These are phyloP conservation scores for Choanephora cucurbitarum DNA, from an alignment of 371 early-diverging fungal genomes.

Conservation along the genomic window DNA sequence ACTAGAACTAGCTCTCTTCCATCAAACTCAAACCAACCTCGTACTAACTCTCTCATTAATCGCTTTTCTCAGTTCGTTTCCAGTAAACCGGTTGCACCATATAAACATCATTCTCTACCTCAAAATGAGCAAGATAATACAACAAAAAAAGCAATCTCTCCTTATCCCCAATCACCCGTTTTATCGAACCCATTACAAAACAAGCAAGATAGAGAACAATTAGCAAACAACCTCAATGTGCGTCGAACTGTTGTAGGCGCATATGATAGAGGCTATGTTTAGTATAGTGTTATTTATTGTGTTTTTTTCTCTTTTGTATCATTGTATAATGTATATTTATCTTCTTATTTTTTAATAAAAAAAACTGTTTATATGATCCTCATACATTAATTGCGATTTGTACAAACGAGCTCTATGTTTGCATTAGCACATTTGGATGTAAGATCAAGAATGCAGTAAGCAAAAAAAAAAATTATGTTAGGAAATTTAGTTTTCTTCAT, in stretches of 20 bases:
- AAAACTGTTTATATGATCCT: neutral
- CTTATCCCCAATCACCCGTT: neutral
- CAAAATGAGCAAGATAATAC: neutral
- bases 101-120: neutral
- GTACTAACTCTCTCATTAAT: slow-evolving; percentile 30
- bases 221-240: neutral
- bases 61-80: slow-evolving; percentile 43
- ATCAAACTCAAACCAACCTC: slow-evolving; percentile 9
- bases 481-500: neutral
- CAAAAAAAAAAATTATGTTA: neutral
- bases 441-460: neutral
- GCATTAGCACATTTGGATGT: neutral
- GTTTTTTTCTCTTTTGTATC: neutral
- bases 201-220: slow-evolving; percentile 6
- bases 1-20: slow-evolving; percentile 12
- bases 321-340: neutral
- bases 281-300: neutral
- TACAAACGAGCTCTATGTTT: neutral
- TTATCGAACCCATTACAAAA: too few relatives aligned
- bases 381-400: neutral
- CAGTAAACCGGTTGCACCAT: slow-evolving; percentile 19
- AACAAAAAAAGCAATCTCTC: neutral
- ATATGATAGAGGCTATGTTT: slow-evolving; percentile 15
- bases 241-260: slow-evolving; percentile 4
- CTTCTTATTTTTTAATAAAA: slow-evolving; percentile 1